Evolutionary conservation across 345 rosid species (phyloP).

Genomic region (Eucalyptus cloeziana): DNA sequence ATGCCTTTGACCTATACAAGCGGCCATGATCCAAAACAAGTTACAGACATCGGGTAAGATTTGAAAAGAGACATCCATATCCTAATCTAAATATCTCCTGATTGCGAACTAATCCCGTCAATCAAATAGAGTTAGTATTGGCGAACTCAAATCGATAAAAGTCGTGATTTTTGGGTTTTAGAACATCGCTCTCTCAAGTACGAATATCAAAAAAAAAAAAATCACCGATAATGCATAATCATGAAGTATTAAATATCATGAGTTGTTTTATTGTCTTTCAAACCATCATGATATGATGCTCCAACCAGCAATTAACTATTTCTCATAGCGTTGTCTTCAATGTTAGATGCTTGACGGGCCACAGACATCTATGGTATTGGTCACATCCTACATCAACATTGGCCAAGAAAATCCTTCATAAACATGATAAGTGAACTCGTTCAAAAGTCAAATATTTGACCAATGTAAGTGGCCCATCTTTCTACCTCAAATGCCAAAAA

Average conservation of each 20-base stretch:
- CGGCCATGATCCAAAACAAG: neutral
- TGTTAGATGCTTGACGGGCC: neutral
- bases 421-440: neutral
- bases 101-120: fast-evolving
- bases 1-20: neutral
- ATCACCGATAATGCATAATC: neutral
- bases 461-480: neutral
- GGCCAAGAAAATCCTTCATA: neutral
- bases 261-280: neutral
- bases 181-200: neutral
- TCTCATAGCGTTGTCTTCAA: neutral
- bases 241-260: neutral
- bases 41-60: fast-evolving
- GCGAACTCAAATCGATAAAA: fast-evolving
- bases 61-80: neutral
- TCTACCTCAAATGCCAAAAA: neutral
- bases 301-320: neutral
- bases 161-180: neutral
- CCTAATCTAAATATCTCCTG: neutral
- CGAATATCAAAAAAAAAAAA: neutral
- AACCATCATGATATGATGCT: neutral
- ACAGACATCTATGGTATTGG: neutral
- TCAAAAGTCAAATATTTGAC: neutral
- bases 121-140: neutral
- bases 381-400: neutral